phyloP scores from a whole-genome alignment of 78 protist genomes.

The Dictyostelium intermedium region DNA sequence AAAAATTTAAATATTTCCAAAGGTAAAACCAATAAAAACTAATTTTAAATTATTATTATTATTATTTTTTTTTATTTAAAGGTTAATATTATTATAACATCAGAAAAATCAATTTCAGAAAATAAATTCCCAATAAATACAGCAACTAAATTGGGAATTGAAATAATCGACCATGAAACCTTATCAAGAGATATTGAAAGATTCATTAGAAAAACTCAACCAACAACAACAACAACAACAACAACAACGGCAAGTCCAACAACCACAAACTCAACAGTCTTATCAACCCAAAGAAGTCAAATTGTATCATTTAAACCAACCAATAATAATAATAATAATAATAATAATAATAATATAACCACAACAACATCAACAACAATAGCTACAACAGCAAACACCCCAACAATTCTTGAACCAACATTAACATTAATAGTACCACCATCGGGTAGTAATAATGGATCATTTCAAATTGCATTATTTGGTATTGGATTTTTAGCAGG shows the following conservation, averaged over 20 bases:
- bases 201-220: background rate
- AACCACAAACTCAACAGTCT: too few relatives aligned
- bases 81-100: constrained; percentile 46
- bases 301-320: background rate
- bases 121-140: constrained; percentile 51
- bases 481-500: constrained; percentile 70
- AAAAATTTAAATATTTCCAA: too few relatives aligned
- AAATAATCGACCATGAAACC: background rate
- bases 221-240: background rate
- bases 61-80: background rate
- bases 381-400: background rate
- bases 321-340: too few relatives aligned
- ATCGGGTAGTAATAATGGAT: constrained; percentile 45
- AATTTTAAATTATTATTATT: too few relatives aligned
- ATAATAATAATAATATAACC: too few relatives aligned
- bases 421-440: constrained; percentile 52
- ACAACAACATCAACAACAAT: background rate
- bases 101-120: background rate
- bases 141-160: constrained; percentile 2
- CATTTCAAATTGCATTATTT: constrained; percentile 50
- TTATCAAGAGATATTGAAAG: constrained; percentile 22
- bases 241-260: background rate
- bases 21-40: too few relatives aligned
- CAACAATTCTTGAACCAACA: constrained; percentile 13
- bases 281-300: background rate